Evolutionary conservation across 306 rosid genomes (phyloP), one percentile per base, ranked within the genome.

Genomic region (Castanea sativa): DNA sequence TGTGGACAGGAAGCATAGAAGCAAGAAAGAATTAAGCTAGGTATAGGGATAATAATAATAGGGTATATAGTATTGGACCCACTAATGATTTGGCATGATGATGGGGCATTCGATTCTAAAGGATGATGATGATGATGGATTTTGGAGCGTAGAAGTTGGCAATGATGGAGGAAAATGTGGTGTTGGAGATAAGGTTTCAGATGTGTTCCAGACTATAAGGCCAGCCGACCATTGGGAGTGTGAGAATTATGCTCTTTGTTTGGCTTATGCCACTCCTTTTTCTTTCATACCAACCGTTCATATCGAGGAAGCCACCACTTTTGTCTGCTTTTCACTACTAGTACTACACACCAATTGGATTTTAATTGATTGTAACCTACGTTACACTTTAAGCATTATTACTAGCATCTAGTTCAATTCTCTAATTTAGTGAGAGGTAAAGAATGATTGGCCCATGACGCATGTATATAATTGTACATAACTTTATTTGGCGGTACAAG

Each of bases 161-260:
- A 85, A 85, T 89, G 79, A 87, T 81, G 77, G 81, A 81, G 80
- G 69, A 51, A 51, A 33, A 63, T 18, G 3, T 15, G 59, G 69
- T 81, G 91, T 74, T 92, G 86, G 88, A 87, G 97, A 93, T 93
- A 90, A 91, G 89, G 93, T 88, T 89, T 89, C 85, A 83, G 86
- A 84, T 85, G 82, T 85, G 86, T 89, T 85, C 90, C 90, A 84
- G 87, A 71, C 89, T 81, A 85, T 82, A 84, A 73, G 92, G 89
- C 86, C 67, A 86, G 68, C 88, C 85, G 78, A 88, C 89, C 90
- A 80, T 71, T 86, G 74, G 61, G 80, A 74, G 83, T 73, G 80
- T 75, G 45, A 83, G 77, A 70, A 70, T 79, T 84, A 87, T 85
- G 93, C 87, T 87, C 73, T 2, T 55, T 85, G 89, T 90, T 88